phyloP scores from a whole-genome alignment of 1,284 basidiomycete species.

The Irpex rosettiformis region DNA sequence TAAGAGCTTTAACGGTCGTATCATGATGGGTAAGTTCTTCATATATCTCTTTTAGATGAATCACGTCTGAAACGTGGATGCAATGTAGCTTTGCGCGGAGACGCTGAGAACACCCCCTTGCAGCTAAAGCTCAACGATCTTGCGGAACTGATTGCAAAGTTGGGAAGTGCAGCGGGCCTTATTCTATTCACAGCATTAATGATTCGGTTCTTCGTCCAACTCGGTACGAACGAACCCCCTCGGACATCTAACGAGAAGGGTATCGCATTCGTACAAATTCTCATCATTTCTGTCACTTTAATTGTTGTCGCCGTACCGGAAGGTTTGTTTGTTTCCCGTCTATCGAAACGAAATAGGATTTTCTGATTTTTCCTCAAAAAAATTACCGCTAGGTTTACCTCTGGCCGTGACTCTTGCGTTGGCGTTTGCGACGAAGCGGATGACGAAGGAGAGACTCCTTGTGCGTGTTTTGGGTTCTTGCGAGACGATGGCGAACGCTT shows the following conservation, averaged over 20 bases:
- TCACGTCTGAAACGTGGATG: slow-evolving; percentile 3
- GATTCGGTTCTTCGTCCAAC: slow-evolving; percentile 92
- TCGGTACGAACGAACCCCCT: slow-evolving; percentile 54
- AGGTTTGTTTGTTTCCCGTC: slow-evolving; percentile 42
- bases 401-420: slow-evolving; percentile 95
- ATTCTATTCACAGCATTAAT: slow-evolving; percentile 83
- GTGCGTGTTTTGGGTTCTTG: slow-evolving; percentile 95
- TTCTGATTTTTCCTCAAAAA: slow-evolving; percentile 16
- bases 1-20: slow-evolving; percentile 92
- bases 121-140: slow-evolving; percentile 92
- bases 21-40: slow-evolving; percentile 82
- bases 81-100: slow-evolving; percentile 68
- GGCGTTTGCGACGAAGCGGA: slow-evolving; percentile 95
- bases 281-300: slow-evolving; percentile 93
- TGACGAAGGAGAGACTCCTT: slow-evolving; percentile 92
- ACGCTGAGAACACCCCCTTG: slow-evolving; percentile 85
- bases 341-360: slow-evolving; percentile 3
- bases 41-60: slow-evolving; percentile 4
- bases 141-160: slow-evolving; percentile 92
- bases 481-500: slow-evolving; percentile 98
- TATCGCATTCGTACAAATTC: slow-evolving; percentile 88
- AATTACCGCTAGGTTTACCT: slow-evolving; percentile 69
- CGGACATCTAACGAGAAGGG: slow-evolving; percentile 82
- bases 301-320: slow-evolving; percentile 98
- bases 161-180: slow-evolving; percentile 81